Base-by-base conservation (phyloP, 202 grass and related monocot species). In the Panicum virgatum region DNA sequence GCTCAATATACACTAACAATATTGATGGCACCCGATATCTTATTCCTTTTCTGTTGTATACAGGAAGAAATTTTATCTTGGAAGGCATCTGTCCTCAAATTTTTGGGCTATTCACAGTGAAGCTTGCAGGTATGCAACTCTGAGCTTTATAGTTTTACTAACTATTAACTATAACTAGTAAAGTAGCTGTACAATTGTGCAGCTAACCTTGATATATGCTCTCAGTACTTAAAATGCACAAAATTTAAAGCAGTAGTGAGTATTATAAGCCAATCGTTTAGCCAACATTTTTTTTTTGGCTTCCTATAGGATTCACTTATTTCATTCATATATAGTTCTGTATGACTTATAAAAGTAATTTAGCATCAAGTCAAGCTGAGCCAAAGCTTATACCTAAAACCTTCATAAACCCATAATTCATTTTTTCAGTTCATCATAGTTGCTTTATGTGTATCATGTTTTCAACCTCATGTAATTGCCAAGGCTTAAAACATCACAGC, bases 71-170 rank as follows among this genome's bases (percentile, higher is more conserved):
- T 94, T 6, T 62, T 19, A 91, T 98, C 78, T 86, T 98, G 73
- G 38, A 82, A 88, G 82, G 84, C 86, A 85, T 98, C 71, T 94
- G 95, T 47, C 90, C 95, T 78, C 95, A 98, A 80, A 87, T 98
- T 60, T 98, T 68, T 82, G 95, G 95, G 73, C 80, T 98, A 39
- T 98, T 94, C 79, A 98, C 95, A 23, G 95, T 98, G 80, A 98
- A 98, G 82, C 92, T 98, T 84, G 92, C 95, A 93, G 90, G 95
- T 98, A 75, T 57, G 66, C 62, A 72, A 56, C 56, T 51, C 61
- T 67, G 75, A 56, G 25, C 12, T 54, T 6, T 82, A 79, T 77
- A 72, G 12, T 66, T 80, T 54, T 80, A 53, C 9, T 27, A 54
- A 54, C 22, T 42, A 80, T 32, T 80, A 19, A 57, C 32, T 34